Evolutionary conservation across 1,284 basidiomycete genomes (phyloP).

Genomic region (Tylopilus sp.): DNA sequence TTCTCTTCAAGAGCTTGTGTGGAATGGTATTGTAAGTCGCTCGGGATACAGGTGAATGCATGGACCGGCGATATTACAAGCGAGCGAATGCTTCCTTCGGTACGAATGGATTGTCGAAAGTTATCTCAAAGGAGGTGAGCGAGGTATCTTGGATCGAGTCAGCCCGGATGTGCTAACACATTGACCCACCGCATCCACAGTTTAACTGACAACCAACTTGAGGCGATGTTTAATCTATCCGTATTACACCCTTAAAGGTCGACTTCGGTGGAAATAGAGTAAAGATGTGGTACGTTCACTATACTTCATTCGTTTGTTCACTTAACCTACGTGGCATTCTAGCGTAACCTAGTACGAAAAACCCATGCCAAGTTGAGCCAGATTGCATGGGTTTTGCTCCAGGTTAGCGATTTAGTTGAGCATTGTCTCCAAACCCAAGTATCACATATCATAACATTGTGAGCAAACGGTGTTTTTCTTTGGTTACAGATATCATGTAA

Average conservation of each 20-base stretch:
- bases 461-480: too few species aligned
- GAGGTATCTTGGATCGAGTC: constrained; percentile 48
- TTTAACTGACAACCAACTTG: constrained; percentile 98
- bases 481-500: constrained; percentile 99
- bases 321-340: constrained; percentile 20
- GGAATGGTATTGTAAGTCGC: constrained; percentile 99
- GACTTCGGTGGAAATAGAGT: constrained; percentile 99
- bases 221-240: too few species aligned
- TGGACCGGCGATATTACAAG: constrained; percentile 97
- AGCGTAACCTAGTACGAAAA: constrained; percentile 98
- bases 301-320: background rate
- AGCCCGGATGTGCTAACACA: constrained; percentile 13
- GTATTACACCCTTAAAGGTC: too few species aligned
- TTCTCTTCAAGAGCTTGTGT: constrained; percentile 95
- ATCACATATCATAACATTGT: constrained; percentile 98
- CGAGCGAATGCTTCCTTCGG: constrained; percentile 96
- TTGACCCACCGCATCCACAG: constrained; percentile 57
- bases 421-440: background rate
- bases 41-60: constrained; percentile 97
- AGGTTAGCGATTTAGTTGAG: constrained; percentile 61
- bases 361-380: constrained; percentile 97
- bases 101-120: constrained; percentile 99
- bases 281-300: constrained; percentile 94
- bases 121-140: constrained; percentile 98
- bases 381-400: constrained; percentile 98